Base-by-base conservation (phyloP, 1,284 basidiomycete genomes). In the Cystobasidium pallidum region DNA sequence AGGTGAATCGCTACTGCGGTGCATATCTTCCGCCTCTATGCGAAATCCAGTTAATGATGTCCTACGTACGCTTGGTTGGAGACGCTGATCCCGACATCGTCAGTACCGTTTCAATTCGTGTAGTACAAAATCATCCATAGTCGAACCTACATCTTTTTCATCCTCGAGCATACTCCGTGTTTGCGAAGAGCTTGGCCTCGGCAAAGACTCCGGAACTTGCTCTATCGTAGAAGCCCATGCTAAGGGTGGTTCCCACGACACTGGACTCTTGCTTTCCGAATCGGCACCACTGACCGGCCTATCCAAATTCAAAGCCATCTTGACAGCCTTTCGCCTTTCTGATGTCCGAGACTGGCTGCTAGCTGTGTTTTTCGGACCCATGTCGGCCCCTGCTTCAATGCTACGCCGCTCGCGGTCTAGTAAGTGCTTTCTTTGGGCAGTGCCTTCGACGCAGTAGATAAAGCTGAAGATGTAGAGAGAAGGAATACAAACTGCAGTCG, bases 391-490 rank as follows among this genome's bases (percentile, higher is more conserved):
- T 43, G 36, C 39, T 30, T 65, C 62, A n/a, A 65, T 13, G 19
- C 45, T 36, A 3, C 43, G 45, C 21, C 34, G 62, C 2, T 65
- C 43, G 13, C 62, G 24, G 6, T 65, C 62, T 8, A 49, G 19
- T 19, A 47, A 17, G 3, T 47, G 45, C 30, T 65, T 65, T 24
- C 62, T n/a, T 13, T 43, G 26, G 10, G 62, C 62, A 6, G 70
- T 72, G 32, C 36, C 54, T 43, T 66, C 52, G 13, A 72, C n/a
- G 52, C 70, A 72, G 43, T 66, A 72, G 36, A 72, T 62, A 51
- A 72, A 72, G 39, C 63, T 59, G 30, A 72, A 59, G 17, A 72
- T 41, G 47, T 72, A 66, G 15, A 72, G 55, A 2, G 70, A 65
- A 2, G 70, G 70, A 43, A 55, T 66, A 8, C 55, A 41, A 3